Conservation (phyloP, 345 rosid genomes). For the Kernera saxatilis region DNA sequence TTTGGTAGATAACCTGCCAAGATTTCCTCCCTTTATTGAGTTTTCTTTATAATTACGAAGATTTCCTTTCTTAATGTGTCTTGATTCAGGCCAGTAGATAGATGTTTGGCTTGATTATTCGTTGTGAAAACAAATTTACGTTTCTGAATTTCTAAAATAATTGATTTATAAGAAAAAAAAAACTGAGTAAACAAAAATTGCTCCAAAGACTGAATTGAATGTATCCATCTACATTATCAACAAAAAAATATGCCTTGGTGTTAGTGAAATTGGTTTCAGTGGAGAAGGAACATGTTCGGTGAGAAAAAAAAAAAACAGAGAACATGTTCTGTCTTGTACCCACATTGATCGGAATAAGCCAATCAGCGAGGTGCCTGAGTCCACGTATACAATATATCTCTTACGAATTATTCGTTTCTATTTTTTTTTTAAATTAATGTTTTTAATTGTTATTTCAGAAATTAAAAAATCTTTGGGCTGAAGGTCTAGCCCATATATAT, state of each 20-base stretch:
- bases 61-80: background rate
- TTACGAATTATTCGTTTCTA: background rate
- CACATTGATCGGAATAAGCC: background rate
- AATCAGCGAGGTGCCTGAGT: background rate
- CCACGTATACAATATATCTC: constrained; percentile 18
- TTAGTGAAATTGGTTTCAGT: background rate
- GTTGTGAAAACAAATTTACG: background rate
- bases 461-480: background rate
- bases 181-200: background rate
- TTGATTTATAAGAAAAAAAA: background rate
- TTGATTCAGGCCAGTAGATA: background rate
- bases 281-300: constrained; percentile 16
- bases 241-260: background rate
- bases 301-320: background rate
- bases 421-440: background rate
- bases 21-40: background rate
- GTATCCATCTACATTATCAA: background rate
- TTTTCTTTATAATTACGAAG: background rate
- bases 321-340: constrained; percentile 17
- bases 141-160: background rate
- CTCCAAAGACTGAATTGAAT: background rate
- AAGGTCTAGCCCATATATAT: background rate
- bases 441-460: background rate
- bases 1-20: constrained; percentile 12
- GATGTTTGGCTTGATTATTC: background rate